Base-by-base conservation (phyloP, 768 basidiomycete species). In the Leucosporidium creatinivorum region DNA sequence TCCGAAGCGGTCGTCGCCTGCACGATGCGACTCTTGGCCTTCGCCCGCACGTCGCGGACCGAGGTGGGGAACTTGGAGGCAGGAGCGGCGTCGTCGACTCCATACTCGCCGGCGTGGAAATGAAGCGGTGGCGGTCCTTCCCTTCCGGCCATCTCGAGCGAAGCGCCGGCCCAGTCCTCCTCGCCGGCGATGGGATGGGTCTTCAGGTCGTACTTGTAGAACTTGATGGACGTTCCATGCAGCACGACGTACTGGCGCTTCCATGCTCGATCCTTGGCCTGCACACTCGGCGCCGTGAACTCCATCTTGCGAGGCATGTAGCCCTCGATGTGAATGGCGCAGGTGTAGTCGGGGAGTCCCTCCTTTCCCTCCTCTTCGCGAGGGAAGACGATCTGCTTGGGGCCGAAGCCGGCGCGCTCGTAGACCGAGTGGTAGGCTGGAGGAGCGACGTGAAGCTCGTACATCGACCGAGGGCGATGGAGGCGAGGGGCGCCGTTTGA, bases 181-280 rank as follows among this genome's bases (percentile, higher is more conserved):
- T 72, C 70, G 36, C 70, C 70, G 21, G 65, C 61, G 52, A 72
- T 66, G 19, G 70, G 70, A 60, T 72, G 70, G 12, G 62, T 72
- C 30, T 78, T 76, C 17, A 79, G 75, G 65, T 81, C 80, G 66
- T 78, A 78, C 66, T 78, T 78, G 77, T 78, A 81, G 51, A 97
- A 82, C 72, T 84, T 84, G 76, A 98, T 85, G 69, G 82, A 81
- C n/a, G 96, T 97, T 56, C 96, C 96, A 75, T 96, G 91, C 31
- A 99, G 79, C 74, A 93, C 89, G 76, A 91, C 89, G 71, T 93
- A 82, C 60, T 88, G 85, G 59, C 89, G 82, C 67, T 89, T 84
- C 96, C 96, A 99, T 75, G 91, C 90, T 56, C 96, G 82, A 76
- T 98, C 93, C 76, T 82, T 84, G 10, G 93, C 87, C 77, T 94